phyloP scores from a whole-genome alignment of 345 rosid species.

The Euphorbia peplus region DNA sequence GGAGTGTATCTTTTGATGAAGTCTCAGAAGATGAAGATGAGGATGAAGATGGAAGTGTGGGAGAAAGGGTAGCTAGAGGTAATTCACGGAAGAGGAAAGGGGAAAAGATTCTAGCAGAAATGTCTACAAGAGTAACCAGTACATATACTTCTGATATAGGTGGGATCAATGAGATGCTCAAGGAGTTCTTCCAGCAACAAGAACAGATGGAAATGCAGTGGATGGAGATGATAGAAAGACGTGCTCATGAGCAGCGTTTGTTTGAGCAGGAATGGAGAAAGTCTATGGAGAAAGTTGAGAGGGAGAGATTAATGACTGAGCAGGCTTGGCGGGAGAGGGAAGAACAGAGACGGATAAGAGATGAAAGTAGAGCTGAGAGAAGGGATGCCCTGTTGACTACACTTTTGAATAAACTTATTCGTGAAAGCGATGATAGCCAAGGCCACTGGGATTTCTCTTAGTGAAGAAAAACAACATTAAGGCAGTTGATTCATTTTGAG shows the following conservation, averaged over 20 bases:
- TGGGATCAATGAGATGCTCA: slow-evolving; percentile 37
- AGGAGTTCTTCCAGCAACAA: slow-evolving; percentile 48
- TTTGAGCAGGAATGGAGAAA: slow-evolving; percentile 54
- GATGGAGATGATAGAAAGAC: slow-evolving; percentile 47
- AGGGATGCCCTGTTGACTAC: slow-evolving; percentile 50
- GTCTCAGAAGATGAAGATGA: slow-evolving; percentile 38
- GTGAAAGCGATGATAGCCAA: slow-evolving; percentile 23
- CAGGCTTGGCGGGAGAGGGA: slow-evolving; percentile 56
- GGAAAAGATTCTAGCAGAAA: slow-evolving; percentile 18
- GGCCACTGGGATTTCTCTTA: not conserved
- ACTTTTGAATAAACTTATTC: slow-evolving; percentile 45
- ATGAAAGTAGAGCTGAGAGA: slow-evolving; percentile 50
- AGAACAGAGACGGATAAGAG: slow-evolving; percentile 49
- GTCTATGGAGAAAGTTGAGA: slow-evolving; percentile 52
- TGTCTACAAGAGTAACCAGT: slow-evolving; percentile 23
- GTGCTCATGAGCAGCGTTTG: slow-evolving; percentile 40
- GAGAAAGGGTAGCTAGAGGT: slow-evolving; percentile 29
- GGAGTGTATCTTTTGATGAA: slow-evolving; percentile 33
- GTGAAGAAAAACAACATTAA: not conserved
- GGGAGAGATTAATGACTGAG: slow-evolving; percentile 46
- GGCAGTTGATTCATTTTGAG: not conserved
- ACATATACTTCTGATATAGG: not conserved
- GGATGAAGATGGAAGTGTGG: slow-evolving; percentile 32
- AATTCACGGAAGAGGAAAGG: slow-evolving; percentile 43
- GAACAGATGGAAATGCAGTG: slow-evolving; percentile 48